Conservation (phyloP, 2,329 filamentous ascomycete genomes). For the Peltaster fructicola region DNA sequence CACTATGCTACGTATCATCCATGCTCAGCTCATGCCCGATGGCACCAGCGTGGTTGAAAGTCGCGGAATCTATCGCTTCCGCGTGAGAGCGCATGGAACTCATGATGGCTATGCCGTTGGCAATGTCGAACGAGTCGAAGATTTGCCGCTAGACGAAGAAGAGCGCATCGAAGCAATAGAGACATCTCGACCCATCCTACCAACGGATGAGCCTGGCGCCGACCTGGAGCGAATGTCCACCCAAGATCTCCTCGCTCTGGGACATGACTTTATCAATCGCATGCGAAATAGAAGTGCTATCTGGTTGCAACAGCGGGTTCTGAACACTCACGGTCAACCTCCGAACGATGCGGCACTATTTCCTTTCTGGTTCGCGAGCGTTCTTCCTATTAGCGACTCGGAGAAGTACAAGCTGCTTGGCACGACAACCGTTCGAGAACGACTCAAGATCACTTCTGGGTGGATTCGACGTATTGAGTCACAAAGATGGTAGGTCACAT, state of each 20-base stretch:
- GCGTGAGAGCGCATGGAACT: constrained; percentile 43
- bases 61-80: constrained; percentile 59
- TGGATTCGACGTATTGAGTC: constrained; percentile 63
- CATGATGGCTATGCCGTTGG: constrained; percentile 65
- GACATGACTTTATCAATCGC: constrained; percentile 47
- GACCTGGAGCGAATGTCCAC: constrained; percentile 47
- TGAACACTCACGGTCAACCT: constrained; percentile 58
- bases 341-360: constrained; percentile 61
- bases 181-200: constrained; percentile 22
- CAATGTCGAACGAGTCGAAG: constrained; percentile 59
- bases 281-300: constrained; percentile 52
- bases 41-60: constrained; percentile 71
- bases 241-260: constrained; percentile 46
- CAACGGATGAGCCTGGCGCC: constrained; percentile 12
- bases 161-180: constrained; percentile 58
- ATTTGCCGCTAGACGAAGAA: constrained; percentile 67
- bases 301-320: constrained; percentile 57
- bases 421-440: constrained; percentile 58
- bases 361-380: constrained; percentile 79
- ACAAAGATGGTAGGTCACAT: constrained; percentile 51
- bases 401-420: constrained; percentile 64
- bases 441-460: constrained; percentile 62
- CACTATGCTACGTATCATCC: constrained; percentile 59
- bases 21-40: constrained; percentile 55
- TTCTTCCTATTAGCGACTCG: constrained; percentile 57